These are phyloP conservation scores for Dipteronia sinensis DNA, from an alignment of 345 rosid species.

Conservation along the genomic window DNA sequence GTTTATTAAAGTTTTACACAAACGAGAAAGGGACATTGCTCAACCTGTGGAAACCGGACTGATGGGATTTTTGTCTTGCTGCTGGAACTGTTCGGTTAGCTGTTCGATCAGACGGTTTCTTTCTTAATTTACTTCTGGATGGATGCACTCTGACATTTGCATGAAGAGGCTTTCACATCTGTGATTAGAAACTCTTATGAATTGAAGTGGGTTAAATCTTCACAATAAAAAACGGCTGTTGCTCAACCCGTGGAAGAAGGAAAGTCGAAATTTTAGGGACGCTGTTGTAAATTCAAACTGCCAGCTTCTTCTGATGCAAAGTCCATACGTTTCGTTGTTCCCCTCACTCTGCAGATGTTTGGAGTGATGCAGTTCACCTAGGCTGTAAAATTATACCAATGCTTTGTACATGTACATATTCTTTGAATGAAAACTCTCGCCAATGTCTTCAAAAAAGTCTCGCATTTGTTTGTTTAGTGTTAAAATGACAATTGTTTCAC, in stretches of 20 bases:
- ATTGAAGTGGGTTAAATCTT: not conserved
- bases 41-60: conserved; percentile 58
- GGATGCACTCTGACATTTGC: not conserved
- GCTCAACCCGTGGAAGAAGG: not conserved
- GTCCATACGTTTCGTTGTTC: not conserved
- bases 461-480: not conserved
- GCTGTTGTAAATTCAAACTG: not conserved
- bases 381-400: not conserved
- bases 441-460: not conserved
- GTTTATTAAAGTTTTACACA: conserved; percentile 62
- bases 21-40: conserved; percentile 69
- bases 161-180: not conserved
- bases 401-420: not conserved
- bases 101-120: conserved; percentile 29
- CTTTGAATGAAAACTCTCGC: not conserved
- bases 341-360: not conserved
- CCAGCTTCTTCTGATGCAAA: not conserved
- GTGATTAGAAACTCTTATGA: not conserved
- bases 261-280: not conserved
- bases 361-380: no score
- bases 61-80: conserved; percentile 46
- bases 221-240: no score
- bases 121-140: conserved; percentile 15
- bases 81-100: conserved; percentile 43
- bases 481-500: not conserved